phyloP scores from a whole-genome alignment of 345 rosid genomes.

The Mangifera indica region DNA sequence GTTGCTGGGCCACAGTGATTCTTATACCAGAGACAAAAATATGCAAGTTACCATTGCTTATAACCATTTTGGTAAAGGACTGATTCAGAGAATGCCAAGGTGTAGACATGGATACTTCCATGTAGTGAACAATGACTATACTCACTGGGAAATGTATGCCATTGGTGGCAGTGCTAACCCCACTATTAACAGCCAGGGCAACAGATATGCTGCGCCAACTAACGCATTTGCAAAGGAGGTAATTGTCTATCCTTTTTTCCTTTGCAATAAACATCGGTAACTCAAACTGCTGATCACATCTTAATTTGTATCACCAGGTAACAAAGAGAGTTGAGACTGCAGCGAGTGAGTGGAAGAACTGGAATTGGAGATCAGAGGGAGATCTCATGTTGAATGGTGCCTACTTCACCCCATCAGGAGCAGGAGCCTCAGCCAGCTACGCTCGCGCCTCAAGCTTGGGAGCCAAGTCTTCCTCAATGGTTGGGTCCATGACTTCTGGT shows the following conservation, averaged over 20 bases:
- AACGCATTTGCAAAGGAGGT: slow-evolving; percentile 90
- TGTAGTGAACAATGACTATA: slow-evolving; percentile 94
- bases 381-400: slow-evolving; percentile 86
- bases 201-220: slow-evolving; percentile 77
- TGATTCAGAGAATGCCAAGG: slow-evolving; percentile 98
- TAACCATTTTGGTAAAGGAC: slow-evolving; percentile 92
- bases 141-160: slow-evolving; percentile 99
- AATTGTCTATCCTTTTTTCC: background rate
- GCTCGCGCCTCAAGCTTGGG: slow-evolving; percentile 92
- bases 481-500: slow-evolving; percentile 64
- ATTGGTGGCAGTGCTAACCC: slow-evolving; percentile 94
- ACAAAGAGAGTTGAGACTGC: slow-evolving; percentile 85
- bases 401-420: slow-evolving; percentile 83
- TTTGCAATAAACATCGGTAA: too few species aligned
- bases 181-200: slow-evolving; percentile 95
- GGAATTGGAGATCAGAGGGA: slow-evolving; percentile 97
- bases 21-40: slow-evolving; percentile 76
- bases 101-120: slow-evolving; percentile 96
- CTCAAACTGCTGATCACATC: background rate
- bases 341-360: slow-evolving; percentile 50
- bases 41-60: slow-evolving; percentile 96
- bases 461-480: slow-evolving; percentile 85
- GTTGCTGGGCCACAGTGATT: slow-evolving; percentile 87
- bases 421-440: slow-evolving; percentile 76
- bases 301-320: slow-evolving; percentile 48